Evolutionary conservation across 176 grass and related monocot species (phyloP).

Genomic region (Musa itinerans): DNA sequence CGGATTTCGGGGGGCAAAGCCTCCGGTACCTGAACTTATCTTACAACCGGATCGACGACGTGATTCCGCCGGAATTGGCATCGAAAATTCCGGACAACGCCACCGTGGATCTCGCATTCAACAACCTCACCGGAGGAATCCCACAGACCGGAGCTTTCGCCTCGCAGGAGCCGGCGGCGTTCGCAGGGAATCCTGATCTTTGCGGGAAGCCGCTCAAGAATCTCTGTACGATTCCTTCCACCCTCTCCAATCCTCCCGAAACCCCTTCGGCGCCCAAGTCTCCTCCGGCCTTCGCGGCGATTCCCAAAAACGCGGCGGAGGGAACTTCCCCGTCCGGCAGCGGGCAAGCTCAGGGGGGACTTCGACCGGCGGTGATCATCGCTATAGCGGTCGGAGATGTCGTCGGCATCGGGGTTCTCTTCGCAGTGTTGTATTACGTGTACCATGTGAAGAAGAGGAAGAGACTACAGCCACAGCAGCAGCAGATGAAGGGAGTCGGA

Average conservation of each 20-base stretch:
- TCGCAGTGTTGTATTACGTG: constrained; percentile 60
- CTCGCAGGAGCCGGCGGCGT: constrained; percentile 40
- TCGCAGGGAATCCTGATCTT: constrained; percentile 56
- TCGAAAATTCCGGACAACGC: constrained; percentile 44
- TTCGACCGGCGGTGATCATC: constrained; percentile 35
- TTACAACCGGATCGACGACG: constrained; percentile 50
- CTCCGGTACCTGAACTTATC: constrained; percentile 75
- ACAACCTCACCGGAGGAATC: constrained; percentile 72
- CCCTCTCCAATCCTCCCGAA: constrained; percentile 40
- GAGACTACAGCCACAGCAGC: constrained; percentile 30
- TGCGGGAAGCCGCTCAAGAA: constrained; percentile 54
- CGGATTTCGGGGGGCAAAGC: constrained; percentile 34
- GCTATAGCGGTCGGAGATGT: constrained; percentile 66
- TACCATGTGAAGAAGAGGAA: constrained; percentile 62
- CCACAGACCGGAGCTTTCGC: constrained; percentile 41
- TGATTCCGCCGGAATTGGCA: constrained; percentile 52
- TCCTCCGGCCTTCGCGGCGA: constrained; percentile 87
- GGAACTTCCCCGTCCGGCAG: constrained; percentile 13
- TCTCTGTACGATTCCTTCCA: constrained; percentile 49
- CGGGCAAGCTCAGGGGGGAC: constrained; percentile 25
- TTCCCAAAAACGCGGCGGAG: constrained; percentile 42
- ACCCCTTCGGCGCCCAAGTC: constrained; percentile 27
- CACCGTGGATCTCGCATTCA: constrained; percentile 66
- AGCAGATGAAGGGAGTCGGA: constrained; percentile 22
- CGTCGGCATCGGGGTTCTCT: constrained; percentile 59